phyloP scores from a whole-genome alignment of 805 yeast species.

The Sugiyamaella marilandica region DNA sequence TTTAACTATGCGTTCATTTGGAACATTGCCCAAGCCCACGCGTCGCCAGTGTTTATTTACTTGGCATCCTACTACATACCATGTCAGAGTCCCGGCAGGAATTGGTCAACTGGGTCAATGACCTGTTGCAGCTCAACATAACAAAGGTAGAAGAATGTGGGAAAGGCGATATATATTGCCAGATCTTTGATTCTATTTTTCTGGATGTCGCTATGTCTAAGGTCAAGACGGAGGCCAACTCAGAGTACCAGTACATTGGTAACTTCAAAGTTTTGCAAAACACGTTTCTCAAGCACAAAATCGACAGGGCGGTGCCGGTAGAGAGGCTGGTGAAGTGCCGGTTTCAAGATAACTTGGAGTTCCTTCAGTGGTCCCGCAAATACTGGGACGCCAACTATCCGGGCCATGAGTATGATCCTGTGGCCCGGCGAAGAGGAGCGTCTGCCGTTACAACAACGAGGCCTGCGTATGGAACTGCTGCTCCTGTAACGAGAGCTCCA shows the following conservation, averaged over 20 bases:
- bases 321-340: conserved; percentile 79
- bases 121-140: conserved; percentile 57
- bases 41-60: conserved; percentile 3
- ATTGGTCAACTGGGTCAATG: conserved; percentile 79
- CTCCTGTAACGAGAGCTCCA: conserved; percentile 3
- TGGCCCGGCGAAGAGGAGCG: conserved; percentile 45
- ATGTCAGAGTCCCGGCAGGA: conserved; percentile 80
- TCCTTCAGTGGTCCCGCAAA: conserved; percentile 85
- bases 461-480: neutral
- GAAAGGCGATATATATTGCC: conserved; percentile 92
- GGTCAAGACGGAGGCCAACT: conserved; percentile 64
- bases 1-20: no score
- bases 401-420: conserved; percentile 67
- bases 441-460: neutral
- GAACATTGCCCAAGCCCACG: neutral
- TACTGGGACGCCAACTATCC: conserved; percentile 76
- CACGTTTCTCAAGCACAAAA: conserved; percentile 63
- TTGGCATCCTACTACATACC: neutral
- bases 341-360: conserved; percentile 90
- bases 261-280: conserved; percentile 86
- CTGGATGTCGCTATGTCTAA: conserved; percentile 77
- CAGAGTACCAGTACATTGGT: conserved; percentile 70
- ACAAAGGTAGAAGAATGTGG: conserved; percentile 91
- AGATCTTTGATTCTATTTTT: conserved; percentile 78
- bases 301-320: conserved; percentile 73